A percentile compares a stretch with the other conserved stretches of the same genome.
Evolutionary conservation across 768 basidiomycete genomes (phyloP).

Genomic region (Leucosporidium scottii): DNA sequence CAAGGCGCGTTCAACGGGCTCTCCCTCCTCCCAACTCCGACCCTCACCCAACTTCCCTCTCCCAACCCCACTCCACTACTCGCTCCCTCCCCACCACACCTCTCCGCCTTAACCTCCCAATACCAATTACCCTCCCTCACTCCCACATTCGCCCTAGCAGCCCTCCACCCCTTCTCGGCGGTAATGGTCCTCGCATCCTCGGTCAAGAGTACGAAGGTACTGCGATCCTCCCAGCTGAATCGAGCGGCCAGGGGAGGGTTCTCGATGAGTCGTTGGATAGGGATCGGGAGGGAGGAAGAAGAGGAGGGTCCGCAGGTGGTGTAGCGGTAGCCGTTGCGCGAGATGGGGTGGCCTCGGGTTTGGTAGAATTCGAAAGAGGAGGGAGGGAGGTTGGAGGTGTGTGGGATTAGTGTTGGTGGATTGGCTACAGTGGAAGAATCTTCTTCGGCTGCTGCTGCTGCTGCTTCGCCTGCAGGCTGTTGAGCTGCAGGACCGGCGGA

Average conservation of each 20-base stretch:
- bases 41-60: slow-evolving; percentile 70
- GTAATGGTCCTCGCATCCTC: slow-evolving; percentile 67
- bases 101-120: slow-evolving; percentile 75
- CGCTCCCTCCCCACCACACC: slow-evolving; percentile 61
- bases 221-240: slow-evolving; percentile 87
- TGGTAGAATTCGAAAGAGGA: slow-evolving; percentile 32
- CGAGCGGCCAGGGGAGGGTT: slow-evolving; percentile 58
- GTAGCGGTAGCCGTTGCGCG: slow-evolving; percentile 40
- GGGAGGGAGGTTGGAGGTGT: neutral
- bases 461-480: too few species aligned
- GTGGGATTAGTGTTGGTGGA: neutral
- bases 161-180: slow-evolving; percentile 83
- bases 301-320: slow-evolving; percentile 52
- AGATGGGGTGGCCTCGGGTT: slow-evolving; percentile 37
- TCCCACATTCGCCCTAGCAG: slow-evolving; percentile 80
- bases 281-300: slow-evolving; percentile 41
- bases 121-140: slow-evolving; percentile 89
- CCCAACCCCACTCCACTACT: slow-evolving; percentile 42
- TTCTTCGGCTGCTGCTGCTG: too few species aligned
- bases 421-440: neutral
- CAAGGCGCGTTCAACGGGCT: slow-evolving; percentile 88
- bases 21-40: slow-evolving; percentile 89
- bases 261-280: slow-evolving; percentile 71
- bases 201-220: slow-evolving; percentile 67
- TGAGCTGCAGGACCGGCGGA: too few species aligned